Conservation (phyloP, 2,329 filamentous ascomycete genomes). For the Trichoderma sp. region DNA sequence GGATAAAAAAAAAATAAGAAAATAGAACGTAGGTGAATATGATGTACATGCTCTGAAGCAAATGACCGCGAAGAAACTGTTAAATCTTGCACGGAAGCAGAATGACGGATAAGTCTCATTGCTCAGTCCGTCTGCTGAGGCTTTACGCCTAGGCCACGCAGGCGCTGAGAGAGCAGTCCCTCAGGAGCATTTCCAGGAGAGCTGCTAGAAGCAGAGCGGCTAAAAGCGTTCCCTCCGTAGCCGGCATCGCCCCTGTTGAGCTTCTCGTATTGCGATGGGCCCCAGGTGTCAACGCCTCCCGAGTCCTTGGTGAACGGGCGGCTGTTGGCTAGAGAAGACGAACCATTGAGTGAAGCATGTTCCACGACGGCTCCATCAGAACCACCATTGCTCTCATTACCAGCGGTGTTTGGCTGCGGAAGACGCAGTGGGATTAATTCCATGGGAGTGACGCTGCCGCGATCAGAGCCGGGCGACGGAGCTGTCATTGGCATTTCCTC, state of each 20-base stretch:
- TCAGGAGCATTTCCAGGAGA: constrained; percentile 44
- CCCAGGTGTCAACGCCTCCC: constrained; percentile 30
- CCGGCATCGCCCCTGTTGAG: constrained; percentile 63
- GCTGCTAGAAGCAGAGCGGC: constrained; percentile 36
- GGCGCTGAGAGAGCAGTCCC: constrained; percentile 66
- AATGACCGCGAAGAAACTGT: neutral
- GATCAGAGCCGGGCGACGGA: constrained; percentile 24
- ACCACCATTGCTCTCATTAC: constrained; percentile 34
- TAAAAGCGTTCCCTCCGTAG: constrained; percentile 58
- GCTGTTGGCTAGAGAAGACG: constrained; percentile 29
- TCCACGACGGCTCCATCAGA: constrained; percentile 26
- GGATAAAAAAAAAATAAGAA: neutral
- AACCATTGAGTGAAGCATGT: constrained; percentile 30
- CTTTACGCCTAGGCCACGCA: constrained; percentile 60
- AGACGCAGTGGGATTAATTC: constrained; percentile 54
- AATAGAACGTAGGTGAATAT: neutral
- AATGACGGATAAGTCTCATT: neutral
- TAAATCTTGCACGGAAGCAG: neutral
- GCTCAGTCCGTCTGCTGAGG: constrained; percentile 22
- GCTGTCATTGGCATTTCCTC: neutral
- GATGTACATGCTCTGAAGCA: neutral
- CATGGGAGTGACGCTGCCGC: constrained; percentile 39
- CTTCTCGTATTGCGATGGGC: constrained; percentile 58
- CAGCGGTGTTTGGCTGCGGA: constrained; percentile 33
- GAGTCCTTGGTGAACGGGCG: constrained; percentile 39